Base-by-base conservation (phyloP, 2,329 filamentous ascomycete genomes). In the Arthrobotrys sphaeroides region DNA sequence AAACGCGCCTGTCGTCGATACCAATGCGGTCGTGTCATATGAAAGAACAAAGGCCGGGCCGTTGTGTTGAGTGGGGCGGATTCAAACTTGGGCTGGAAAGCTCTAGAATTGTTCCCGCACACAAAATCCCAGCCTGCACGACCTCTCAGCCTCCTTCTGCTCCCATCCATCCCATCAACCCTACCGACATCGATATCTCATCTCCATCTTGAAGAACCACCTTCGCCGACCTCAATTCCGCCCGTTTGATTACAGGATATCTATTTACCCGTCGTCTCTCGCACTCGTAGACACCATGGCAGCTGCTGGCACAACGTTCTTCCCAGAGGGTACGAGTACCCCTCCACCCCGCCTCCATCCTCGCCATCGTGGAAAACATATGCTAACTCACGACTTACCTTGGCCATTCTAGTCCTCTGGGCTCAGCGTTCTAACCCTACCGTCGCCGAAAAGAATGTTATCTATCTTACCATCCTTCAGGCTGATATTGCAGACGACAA, bases 401-500 rank as follows among this genome's bases (percentile, higher is more conserved):
- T n/a, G n/a, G n/a, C n/a, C 78, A 43, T 26, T 47, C 73, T 81
- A 98, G 95, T 99, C 80, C 91, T 93, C 84, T 99, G 95, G 95
- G 94, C 95, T 79, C 95, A 99, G 87, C 94, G 95, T 87, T 98
- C 94, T 51, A 95, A 90, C 82, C 86, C 84, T 80, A 86, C 86
- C 79, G 94, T 97, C 66, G 83, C 91, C 68, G 87, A 90, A 83
- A 96, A 94, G 87, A 99, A 99, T 88, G 92, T 93, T 85, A 86
- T 99, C 87, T 96, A 93, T 86, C 88, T 99, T 79, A 96, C 92
- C 82, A 92, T 99, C 85, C 88, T 89, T 81, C 93, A 94, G 59
- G 88, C 94, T 80, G 95, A 99, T 83, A 91, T 97, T 47, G 85
- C 91, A 80, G 86, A 89, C 80, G 86, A 88, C 51, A 89, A 90